Conservation (phyloP, 345 rosid species). For the Carallia brachiata region DNA sequence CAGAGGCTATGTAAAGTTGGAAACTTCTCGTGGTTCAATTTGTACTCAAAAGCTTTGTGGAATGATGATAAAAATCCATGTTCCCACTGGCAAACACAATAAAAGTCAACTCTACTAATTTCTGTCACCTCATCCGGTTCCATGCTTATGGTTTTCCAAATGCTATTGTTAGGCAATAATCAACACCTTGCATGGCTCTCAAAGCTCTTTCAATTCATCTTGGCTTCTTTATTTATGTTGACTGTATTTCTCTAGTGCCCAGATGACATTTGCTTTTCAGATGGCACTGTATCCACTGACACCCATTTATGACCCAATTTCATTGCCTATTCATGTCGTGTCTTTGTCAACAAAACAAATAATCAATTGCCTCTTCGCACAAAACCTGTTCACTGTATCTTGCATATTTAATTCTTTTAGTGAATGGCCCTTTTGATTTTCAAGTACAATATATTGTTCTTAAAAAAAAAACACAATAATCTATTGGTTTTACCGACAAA, state of each 20-base stretch:
- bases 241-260: neutral
- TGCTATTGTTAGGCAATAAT: constrained; percentile 5
- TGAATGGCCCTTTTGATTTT: neutral
- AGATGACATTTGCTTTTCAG: neutral
- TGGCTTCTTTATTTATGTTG: neutral
- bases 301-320: neutral
- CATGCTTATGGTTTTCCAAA: neutral
- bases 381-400: neutral
- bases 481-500: neutral
- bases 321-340: neutral
- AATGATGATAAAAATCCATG: constrained; percentile 19
- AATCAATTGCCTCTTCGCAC: neutral
- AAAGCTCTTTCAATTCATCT: neutral
- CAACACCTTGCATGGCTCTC: constrained; percentile 8
- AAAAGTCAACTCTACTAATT: constrained; percentile 20
- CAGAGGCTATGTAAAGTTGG: neutral
- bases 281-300: neutral
- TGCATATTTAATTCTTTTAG: neutral
- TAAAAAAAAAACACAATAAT: neutral
- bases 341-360: neutral
- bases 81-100: constrained; percentile 16
- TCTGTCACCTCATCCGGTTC: constrained; percentile 2
- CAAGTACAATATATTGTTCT: neutral
- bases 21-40: constrained; percentile 26
- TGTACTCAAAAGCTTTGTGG: constrained; percentile 33